Evolutionary conservation across 306 rosid genomes (phyloP).

Genomic region (Sophora flavescens): DNA sequence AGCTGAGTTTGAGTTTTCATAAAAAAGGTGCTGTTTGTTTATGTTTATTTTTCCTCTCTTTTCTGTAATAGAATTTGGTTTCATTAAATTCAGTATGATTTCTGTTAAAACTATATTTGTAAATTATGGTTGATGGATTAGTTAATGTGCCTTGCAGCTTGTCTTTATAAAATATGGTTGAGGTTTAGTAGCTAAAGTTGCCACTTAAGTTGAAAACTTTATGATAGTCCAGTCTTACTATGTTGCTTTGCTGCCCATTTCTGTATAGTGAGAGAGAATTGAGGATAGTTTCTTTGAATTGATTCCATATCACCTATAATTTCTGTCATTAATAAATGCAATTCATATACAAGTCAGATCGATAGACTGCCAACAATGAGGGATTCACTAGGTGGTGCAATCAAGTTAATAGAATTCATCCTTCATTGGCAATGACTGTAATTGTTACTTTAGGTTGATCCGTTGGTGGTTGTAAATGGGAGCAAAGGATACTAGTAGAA

Average conservation of each 20-base stretch:
- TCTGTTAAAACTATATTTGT: too few relatives aligned
- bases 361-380: not conserved
- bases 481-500: slow-evolving; percentile 25
- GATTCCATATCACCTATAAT: not conserved
- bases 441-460: not conserved
- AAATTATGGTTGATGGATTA: not conserved
- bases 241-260: slow-evolving; percentile 1
- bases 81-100: too few relatives aligned
- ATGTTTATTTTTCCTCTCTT: not conserved
- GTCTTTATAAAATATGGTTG: too few relatives aligned
- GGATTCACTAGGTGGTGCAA: slow-evolving; percentile 3
- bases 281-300: not conserved
- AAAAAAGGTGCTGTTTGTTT: not conserved
- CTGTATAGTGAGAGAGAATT: not conserved
- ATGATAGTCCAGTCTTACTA: not conserved
- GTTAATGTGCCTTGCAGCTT: not conserved
- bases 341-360: not conserved
- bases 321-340: not conserved
- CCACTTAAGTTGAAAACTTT: not conserved
- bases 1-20: not conserved
- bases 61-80: not conserved
- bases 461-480: slow-evolving; percentile 23
- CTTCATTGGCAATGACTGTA: not conserved
- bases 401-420: not conserved
- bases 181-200: not conserved